Evolutionary conservation across 2,329 filamentous ascomycete genomes (phyloP).

Genomic region (Colletotrichum nymphaeae): DNA sequence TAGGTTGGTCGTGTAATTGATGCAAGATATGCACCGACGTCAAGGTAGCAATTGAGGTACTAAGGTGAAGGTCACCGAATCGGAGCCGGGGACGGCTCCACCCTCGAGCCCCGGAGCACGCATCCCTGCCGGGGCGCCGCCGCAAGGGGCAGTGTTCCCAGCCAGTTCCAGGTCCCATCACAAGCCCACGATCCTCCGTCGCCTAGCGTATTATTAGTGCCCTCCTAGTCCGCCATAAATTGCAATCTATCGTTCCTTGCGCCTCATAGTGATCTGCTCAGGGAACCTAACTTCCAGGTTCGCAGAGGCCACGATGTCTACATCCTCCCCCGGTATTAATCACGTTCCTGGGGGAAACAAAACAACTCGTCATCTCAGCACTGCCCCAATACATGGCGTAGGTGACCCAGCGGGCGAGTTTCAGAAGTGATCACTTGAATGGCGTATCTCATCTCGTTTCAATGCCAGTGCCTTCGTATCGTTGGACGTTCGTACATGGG

Average conservation of each 20-base stretch:
- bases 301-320: slow-evolving; percentile 15
- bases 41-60: not conserved
- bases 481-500: not conserved
- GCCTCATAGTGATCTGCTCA: not conserved
- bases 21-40: not conserved
- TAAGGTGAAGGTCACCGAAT: not conserved
- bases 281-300: not conserved
- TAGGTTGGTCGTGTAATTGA: not conserved
- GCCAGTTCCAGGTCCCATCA: not conserved
- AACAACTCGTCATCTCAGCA: slow-evolving; percentile 20
- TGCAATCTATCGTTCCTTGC: slow-evolving; percentile 1
- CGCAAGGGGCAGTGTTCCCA: not conserved
- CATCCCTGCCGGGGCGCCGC: slow-evolving; percentile 8
- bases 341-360: slow-evolving; percentile 15
- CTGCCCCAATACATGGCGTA: slow-evolving; percentile 23
- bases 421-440: not conserved
- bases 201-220: not conserved
- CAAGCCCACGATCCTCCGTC: not conserved
- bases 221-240: not conserved
- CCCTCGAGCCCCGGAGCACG: not conserved
- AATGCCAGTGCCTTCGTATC: slow-evolving; percentile 7
- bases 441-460: slow-evolving; percentile 25
- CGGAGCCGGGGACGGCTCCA: not conserved
- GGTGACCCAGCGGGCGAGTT: not conserved
- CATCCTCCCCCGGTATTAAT: not conserved